Evolutionary conservation across 2,329 filamentous ascomycete genomes (phyloP), one percentile per base, ranked within the genome.

Genomic region (Penicillium nordicum): DNA sequence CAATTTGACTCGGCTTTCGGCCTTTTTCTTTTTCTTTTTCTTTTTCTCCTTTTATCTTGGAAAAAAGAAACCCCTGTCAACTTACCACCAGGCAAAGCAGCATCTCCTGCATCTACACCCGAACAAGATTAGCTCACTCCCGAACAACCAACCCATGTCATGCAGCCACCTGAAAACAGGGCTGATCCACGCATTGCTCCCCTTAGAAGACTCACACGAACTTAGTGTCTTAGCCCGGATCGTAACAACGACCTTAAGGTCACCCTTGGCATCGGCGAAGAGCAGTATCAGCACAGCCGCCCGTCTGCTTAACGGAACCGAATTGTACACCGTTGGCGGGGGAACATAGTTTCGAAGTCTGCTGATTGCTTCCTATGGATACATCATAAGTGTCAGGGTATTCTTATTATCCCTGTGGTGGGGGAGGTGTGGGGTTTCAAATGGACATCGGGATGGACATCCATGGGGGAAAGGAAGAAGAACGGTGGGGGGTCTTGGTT

Each of bases 281-380:
- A 97, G 82, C 50, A 97, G 82, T 47, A 97, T 82, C 52, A 97
- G 78, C 40, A 97, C 93, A 25, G 93, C 92, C 14, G 93, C 93
- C 63, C 92, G 85, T 59, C 90, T 84, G 14, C 77, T 79, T 9
- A 85, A 67, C 1, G 84, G 84, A 41, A 84, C 79, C 48, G 78
- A 75, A 61, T 79, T 74, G 73, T 84, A 87, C 59, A 77, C 78
- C 7, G 83, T 84, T 9, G 81, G 78, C 40, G 82, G 83, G n/a
- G 83, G 76, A 14, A 74, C 71, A 65, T 84, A 87, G 36, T 76
- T 70, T 63, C 82, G 78, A 27, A 87, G 74, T 53, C 83, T 80
- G 41, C 80, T 76, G 66, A 87, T 76, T 38, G 83, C 84, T 65
- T 71, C 69, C 78, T 80, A 60, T 52, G 3, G n/a, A 40, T 36